These are phyloP conservation scores for Spencermartinsiella ligniputridi DNA, from an alignment of 1,139 yeast genomes.

Conservation along the genomic window DNA sequence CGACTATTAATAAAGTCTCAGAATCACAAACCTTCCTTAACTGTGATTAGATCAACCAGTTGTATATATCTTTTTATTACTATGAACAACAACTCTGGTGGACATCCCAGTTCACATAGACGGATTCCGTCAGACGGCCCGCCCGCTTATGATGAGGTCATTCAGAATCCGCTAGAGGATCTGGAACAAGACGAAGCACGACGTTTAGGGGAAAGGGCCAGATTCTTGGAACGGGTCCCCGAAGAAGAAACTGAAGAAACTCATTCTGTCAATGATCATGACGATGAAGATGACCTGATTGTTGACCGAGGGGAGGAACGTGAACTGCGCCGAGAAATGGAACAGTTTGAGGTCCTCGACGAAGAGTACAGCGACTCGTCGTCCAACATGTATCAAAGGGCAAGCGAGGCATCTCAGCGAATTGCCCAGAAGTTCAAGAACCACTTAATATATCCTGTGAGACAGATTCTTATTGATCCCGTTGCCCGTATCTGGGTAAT, in stretches of 20 bases:
- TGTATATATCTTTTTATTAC: no score
- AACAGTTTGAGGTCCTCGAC: slow-evolving; percentile 43
- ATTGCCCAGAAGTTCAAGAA: slow-evolving; percentile 39
- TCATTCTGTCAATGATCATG: slow-evolving; percentile 12
- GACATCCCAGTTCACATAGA: not conserved
- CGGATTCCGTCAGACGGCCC: slow-evolving; percentile 16
- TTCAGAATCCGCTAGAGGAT: slow-evolving; percentile 8
- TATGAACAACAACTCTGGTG: not conserved
- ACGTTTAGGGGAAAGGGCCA: slow-evolving; percentile 12
- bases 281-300: slow-evolving; percentile 10
- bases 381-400: slow-evolving; percentile 22
- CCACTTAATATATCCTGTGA: slow-evolving; percentile 49
- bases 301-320: slow-evolving; percentile 11
- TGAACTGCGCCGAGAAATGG: slow-evolving; percentile 27
- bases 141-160: slow-evolving; percentile 22
- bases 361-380: slow-evolving; percentile 16
- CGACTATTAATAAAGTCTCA: not conserved
- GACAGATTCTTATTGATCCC: slow-evolving; percentile 57
- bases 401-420: slow-evolving; percentile 25
- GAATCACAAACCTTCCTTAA: not conserved
- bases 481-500: slow-evolving; percentile 54
- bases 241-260: slow-evolving; percentile 8
- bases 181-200: slow-evolving; percentile 12
- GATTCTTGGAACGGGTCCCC: slow-evolving; percentile 10
- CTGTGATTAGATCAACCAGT: no score